Base-by-base conservation (phyloP, 768 basidiomycete genomes). In the Suillus hirtellus region DNA sequence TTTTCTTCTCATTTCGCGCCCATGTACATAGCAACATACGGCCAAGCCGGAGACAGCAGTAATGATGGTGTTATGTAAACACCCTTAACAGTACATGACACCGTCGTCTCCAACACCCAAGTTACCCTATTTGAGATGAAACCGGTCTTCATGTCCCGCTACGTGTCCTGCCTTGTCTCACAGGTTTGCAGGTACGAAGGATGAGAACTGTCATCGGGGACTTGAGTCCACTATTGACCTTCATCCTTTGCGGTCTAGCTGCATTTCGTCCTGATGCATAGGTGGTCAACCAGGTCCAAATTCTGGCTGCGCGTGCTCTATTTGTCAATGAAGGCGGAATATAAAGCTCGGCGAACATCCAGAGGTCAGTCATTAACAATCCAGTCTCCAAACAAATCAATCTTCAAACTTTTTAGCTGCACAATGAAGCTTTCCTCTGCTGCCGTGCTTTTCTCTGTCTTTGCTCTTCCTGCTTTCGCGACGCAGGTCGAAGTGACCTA, bases 1-100 rank as follows among this genome's bases (percentile, higher is more conserved):
- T 50, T 27, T 9, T 52, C 4, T 31, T 15, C 27, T 17, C 0
- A 52, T 52, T 52, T 52, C 2, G 17, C 31, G 50, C 50, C 19
- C 34, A 9, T 17, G 1, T n/a, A 37, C 24, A 59, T 56, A 8
- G 49, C 35, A 24, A 71, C 81, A 65, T 70, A 96, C 95, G n/a
- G 94, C 63, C 98, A 84, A 50, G 92, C 77, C 54, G 98, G 90
- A 10, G 93, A 89, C 12, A 99, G 77, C 84, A 0, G 84, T 84
- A 38, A 56, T 27, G 9, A 27, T 56, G 38, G 21, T 17, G 15
- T 10, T 56, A 56, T 17, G 21, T 12, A 42, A 58, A 50, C 6
- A 17, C 56, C 56, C 24, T 38, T 27, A 58, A 40, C 10, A 27
- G 24, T 56, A 15, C 21, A 10, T 40, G 15, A 6, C 14, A 8